Base-by-base conservation (phyloP, 164 flowering plant genomes). In the Chimonanthus salicifolius region DNA sequence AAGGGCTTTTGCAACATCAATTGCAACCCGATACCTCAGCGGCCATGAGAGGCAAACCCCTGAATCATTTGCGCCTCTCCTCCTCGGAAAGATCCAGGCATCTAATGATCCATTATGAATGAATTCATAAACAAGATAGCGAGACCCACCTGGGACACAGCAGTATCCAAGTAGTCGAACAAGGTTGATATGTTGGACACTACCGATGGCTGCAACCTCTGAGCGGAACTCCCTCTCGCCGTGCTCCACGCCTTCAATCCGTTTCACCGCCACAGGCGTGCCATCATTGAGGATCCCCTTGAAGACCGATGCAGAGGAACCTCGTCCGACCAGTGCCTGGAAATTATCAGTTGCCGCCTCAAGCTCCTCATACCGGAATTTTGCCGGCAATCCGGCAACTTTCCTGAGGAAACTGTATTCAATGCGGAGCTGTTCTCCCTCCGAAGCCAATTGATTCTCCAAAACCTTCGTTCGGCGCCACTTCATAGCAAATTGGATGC, bases 321-420 rank as follows among this genome's bases (percentile, higher is more conserved):
- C 97, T 66, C 68, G 75, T 1, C 99, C 97, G 5, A 94, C 8
- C 70, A 87, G 21, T 2, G 86, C 73, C 63, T 77, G 79, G 81
- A 92, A 94, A 6, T 84, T 76, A 64, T 91, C 90, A 0, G 97
- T 94, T 0, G 99, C 97, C 7, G 74, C 85, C 49, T 88, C 92
- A 2, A 94, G 76, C 78, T 90, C 99, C 50, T 83, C 81, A 76
- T 73, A 80, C 20, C 83, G 80, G 78, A 89, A 94, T 66, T 85
- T 89, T 0, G 83, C 85, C 0, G 97, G 98, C 48, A 91, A 82
- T 2, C 98, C 98, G 33, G 95, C 97, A 11, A 91, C 94, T 79
- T 82, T 88, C 33, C 95, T 72, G 0, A 94, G 85, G 78, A 91
- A 94, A 78, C 95, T 94, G 79, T 90, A 94, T 80, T 90, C 95